phyloP scores from a whole-genome alignment of 352 stramenopile species.

The Pythium brachiatum region DNA sequence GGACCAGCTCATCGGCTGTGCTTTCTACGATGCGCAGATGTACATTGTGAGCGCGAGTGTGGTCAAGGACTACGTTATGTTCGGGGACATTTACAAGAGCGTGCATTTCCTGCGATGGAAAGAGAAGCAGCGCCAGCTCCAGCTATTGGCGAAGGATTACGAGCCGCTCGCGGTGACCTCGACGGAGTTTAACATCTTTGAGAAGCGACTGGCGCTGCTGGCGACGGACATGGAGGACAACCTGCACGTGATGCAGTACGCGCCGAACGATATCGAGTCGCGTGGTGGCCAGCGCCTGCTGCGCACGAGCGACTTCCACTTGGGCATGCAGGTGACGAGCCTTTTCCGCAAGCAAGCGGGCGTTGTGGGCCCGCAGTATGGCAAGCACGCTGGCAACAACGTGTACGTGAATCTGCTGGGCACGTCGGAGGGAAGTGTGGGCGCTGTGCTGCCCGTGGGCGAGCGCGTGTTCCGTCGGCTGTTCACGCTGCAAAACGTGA shows the following conservation, averaged over 20 bases:
- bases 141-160: constrained; percentile 84
- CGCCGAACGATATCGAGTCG: constrained; percentile 81
- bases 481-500: constrained; percentile 88
- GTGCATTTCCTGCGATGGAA: constrained; percentile 87
- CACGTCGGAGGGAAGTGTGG: constrained; percentile 75
- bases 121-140: constrained; percentile 75
- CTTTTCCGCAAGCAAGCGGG: constrained; percentile 71
- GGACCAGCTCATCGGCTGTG: constrained; percentile 80
- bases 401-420: constrained; percentile 80
- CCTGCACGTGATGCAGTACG: constrained; percentile 85
- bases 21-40: constrained; percentile 87
- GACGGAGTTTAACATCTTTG: constrained; percentile 82
- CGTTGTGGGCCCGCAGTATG: neutral
- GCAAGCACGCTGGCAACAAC: constrained; percentile 5
- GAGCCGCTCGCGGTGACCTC: constrained; percentile 74
- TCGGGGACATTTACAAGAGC: constrained; percentile 88
- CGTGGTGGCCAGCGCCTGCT: constrained; percentile 79
- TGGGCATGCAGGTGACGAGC: constrained; percentile 72
- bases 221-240: constrained; percentile 84
- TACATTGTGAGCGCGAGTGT: constrained; percentile 84
- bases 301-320: constrained; percentile 79
- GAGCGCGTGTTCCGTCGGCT: constrained; percentile 84
- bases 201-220: constrained; percentile 69
- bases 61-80: constrained; percentile 85
- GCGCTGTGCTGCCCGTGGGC: constrained; percentile 68